Evolutionary conservation across 1,139 yeast species (phyloP), one percentile per base, ranked within the genome.

Genomic region (Nakaseomyces sp.): DNA sequence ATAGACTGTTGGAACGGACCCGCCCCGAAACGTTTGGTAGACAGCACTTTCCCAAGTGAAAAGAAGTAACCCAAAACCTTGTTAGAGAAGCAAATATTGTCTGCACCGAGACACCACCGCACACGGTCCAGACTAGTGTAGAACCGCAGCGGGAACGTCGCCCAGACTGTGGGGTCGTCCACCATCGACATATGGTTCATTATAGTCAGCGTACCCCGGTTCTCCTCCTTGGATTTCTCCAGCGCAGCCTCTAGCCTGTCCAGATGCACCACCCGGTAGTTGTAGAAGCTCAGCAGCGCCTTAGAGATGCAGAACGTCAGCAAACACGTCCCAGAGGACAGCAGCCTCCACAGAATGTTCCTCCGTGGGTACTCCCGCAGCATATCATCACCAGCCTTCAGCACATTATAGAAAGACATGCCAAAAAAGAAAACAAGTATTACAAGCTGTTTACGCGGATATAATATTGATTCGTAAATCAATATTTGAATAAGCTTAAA

Each of bases 161-260:
- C 95, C 82, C 94, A 91, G 43, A 87, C 69, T 25, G 86, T 73
- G 0, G 98, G 98, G 57, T 91, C 98, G 60, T 91, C 98, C 20
- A 88, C 82, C 5, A 85, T 87, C 1, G 95, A 84, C 82, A 88
- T 85, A 58, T 91, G 98, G 61, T 91, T 91, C 95, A 89, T 87
- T n/a, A 89, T 77, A 0, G 97, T 87, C 46, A 89, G 55, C 4
- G 89, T 62, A 0, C 93, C 81, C 41, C 96, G 67, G 49, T 83
- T 77, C 56, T 87, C 93, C 1, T 57, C 52, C 44, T 81, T 66
- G 1, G 93, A 81, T 49, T 72, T 73, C 18, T 70, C 69, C 41
- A 83, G 61, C 0, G 93, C 94, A 22, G 59, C 65, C 48, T 80
- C 84, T 18, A 88, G 66, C 50, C 74, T 75, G 16, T 82, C 84